phyloP scores from a whole-genome alignment of 495 filamentous ascomycete genomes.

The Hypoxylon intermedium region DNA sequence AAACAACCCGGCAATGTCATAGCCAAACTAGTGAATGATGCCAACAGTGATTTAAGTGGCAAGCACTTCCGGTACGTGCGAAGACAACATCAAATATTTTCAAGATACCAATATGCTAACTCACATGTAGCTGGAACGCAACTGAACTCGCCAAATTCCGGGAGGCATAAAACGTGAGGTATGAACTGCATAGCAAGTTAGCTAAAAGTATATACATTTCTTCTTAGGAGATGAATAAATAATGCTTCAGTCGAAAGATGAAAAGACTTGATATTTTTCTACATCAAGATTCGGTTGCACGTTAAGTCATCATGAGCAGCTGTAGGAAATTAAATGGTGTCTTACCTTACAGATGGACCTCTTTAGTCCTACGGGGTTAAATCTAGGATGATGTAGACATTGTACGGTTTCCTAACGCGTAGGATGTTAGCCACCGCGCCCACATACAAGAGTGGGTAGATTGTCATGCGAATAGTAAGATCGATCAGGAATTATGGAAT shows the following conservation, averaged over 20 bases:
- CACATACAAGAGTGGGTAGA: constrained; percentile 4
- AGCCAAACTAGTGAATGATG: constrained; percentile 69
- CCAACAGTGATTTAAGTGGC: constrained; percentile 71
- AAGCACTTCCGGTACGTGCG: constrained; percentile 71
- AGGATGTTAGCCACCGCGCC: no score
- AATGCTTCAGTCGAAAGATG: constrained; percentile 91
- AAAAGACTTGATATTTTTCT: constrained; percentile 85
- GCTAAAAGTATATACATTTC: background rate
- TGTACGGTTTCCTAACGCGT: background rate
- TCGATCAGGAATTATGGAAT: constrained; percentile 54
- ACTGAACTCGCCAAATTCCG: constrained; percentile 70
- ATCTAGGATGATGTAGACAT: background rate
- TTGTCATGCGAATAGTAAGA: constrained; percentile 48
- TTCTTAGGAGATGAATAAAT: constrained; percentile 18
- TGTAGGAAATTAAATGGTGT: background rate
- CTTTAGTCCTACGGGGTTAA: background rate
- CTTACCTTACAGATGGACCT: constrained; percentile 33
- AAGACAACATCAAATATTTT: background rate
- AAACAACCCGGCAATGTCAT: constrained; percentile 89
- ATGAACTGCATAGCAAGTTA: constrained; percentile 27
- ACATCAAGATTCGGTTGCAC: constrained; percentile 73
- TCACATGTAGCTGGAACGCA: constrained; percentile 69
- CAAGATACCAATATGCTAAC: constrained; percentile 48
- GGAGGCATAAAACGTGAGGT: constrained; percentile 34
- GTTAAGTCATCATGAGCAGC: constrained; percentile 66